Conservation (phyloP, 352 stramenopile genomes). For the Aphanomyces euteiches region DNA sequence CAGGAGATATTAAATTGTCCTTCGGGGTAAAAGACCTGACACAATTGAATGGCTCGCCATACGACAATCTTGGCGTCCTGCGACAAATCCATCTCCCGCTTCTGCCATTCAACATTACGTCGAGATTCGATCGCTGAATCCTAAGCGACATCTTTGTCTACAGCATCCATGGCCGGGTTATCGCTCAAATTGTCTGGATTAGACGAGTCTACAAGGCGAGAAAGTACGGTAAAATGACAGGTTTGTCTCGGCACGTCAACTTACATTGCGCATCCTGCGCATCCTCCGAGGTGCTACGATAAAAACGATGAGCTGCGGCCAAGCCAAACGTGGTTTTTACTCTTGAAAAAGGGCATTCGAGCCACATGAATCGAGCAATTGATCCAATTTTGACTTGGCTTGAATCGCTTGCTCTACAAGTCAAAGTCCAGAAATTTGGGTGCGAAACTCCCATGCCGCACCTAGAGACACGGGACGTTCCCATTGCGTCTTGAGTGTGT, state of each 20-base stretch:
- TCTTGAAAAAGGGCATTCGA: neutral
- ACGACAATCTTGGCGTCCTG: too few species aligned
- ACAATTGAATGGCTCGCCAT: too few species aligned
- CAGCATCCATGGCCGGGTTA: too few species aligned
- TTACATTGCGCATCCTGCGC: too few species aligned
- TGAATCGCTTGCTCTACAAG: slow-evolving; percentile 46
- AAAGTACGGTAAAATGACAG: too few species aligned
- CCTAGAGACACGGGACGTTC: slow-evolving; percentile 54
- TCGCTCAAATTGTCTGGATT: too few species aligned
- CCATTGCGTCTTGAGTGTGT: slow-evolving; percentile 76
- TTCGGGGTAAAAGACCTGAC: neutral
- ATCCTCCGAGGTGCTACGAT: neutral
- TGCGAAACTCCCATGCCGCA: slow-evolving; percentile 30
- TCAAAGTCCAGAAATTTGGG: neutral
- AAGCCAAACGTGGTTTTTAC: slow-evolving; percentile 2
- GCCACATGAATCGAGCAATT: slow-evolving; percentile 48
- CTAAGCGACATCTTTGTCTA: too few species aligned
- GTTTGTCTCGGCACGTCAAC: too few species aligned
- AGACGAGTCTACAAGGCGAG: too few species aligned
- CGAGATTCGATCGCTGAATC: too few species aligned
- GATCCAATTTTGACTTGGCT: slow-evolving; percentile 60
- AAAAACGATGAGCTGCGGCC: neutral
- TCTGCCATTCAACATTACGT: too few species aligned
- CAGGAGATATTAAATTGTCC: neutral
- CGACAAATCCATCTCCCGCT: too few species aligned